Conservation (phyloP, 768 basidiomycete genomes). For the Boletales sp. region DNA sequence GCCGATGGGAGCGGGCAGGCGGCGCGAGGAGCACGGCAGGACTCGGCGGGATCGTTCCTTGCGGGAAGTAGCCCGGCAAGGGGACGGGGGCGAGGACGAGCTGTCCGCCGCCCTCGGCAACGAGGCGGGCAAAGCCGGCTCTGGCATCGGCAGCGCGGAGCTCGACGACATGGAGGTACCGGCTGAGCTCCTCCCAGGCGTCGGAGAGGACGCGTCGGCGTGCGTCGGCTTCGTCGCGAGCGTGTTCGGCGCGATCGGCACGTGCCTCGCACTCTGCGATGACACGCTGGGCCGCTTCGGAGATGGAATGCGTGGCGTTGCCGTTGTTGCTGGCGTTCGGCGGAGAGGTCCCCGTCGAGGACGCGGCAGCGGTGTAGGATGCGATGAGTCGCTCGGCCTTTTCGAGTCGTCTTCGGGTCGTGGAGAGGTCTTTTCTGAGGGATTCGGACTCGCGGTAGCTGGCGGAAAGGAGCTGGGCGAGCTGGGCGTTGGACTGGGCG, state of each 20-base stretch:
- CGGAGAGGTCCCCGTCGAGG: constrained; percentile 11
- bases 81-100: constrained; percentile 38
- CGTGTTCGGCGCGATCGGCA: constrained; percentile 45
- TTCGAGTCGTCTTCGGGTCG: constrained; percentile 44
- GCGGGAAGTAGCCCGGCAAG: constrained; percentile 18
- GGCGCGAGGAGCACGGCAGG: constrained; percentile 29
- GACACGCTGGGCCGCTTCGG: constrained; percentile 35
- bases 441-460: constrained; percentile 51
- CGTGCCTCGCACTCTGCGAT: constrained; percentile 49
- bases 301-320: constrained; percentile 9
- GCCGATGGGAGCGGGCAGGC: constrained; percentile 21
- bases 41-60: constrained; percentile 7
- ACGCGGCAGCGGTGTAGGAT: constrained; percentile 21
- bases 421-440: constrained; percentile 47
- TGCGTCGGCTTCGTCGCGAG: constrained; percentile 53
- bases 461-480: constrained; percentile 54
- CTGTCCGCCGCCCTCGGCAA: constrained; percentile 43
- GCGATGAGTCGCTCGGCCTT: constrained; percentile 47
- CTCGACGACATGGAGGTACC: constrained; percentile 45
- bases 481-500: constrained; percentile 43
- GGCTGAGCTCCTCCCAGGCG: constrained; percentile 49
- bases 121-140: constrained; percentile 41
- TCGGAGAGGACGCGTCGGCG: constrained; percentile 43
- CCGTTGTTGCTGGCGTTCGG: constrained; percentile 14
- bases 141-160: constrained; percentile 48